Percentiles rank a stretch among this genome's conserved stretches.
Conservation (phyloP, 2,329 filamentous ascomycete genomes). For the Cladosporium phlei region DNA sequence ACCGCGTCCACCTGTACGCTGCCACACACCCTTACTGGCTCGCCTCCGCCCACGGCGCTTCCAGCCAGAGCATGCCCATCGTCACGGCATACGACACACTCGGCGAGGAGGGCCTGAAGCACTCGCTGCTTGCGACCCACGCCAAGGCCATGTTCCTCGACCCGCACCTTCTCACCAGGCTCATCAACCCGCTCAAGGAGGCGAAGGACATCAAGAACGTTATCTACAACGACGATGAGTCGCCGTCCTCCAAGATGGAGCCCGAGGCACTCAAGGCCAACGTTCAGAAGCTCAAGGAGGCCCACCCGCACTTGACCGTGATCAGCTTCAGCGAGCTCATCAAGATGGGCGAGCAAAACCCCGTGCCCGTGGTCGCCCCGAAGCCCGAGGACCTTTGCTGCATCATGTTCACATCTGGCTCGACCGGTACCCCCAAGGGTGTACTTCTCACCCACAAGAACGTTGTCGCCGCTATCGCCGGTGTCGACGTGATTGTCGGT, state of each 20-base stretch:
- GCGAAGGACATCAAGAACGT: conserved; percentile 53
- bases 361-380: conserved; percentile 66
- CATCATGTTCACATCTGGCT: conserved; percentile 78
- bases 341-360: conserved; percentile 59
- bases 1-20: conserved; percentile 76
- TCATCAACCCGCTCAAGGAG: conserved; percentile 52
- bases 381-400: conserved; percentile 75
- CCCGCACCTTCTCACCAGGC: conserved; percentile 61
- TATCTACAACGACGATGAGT: conserved; percentile 53
- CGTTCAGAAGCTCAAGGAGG: conserved; percentile 50
- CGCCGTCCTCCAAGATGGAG: conserved; percentile 27
- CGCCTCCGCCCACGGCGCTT: conserved; percentile 61
- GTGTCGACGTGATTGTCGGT: conserved; percentile 72
- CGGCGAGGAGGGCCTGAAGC: conserved; percentile 75
- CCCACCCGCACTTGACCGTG: conserved; percentile 50
- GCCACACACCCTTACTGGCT: conserved; percentile 84
- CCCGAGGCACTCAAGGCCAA: conserved; percentile 48
- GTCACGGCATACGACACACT: conserved; percentile 95
- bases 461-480: conserved; percentile 76
- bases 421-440: conserved; percentile 84
- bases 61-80: conserved; percentile 82
- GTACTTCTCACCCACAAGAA: conserved; percentile 76
- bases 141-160: conserved; percentile 84
- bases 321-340: conserved; percentile 53
- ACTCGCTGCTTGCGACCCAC: conserved; percentile 77